Percentiles rank a stretch among this genome's conserved stretches.
Conservation (phyloP, 2,329 filamentous ascomycete genomes). For the Fusarium sp. region DNA sequence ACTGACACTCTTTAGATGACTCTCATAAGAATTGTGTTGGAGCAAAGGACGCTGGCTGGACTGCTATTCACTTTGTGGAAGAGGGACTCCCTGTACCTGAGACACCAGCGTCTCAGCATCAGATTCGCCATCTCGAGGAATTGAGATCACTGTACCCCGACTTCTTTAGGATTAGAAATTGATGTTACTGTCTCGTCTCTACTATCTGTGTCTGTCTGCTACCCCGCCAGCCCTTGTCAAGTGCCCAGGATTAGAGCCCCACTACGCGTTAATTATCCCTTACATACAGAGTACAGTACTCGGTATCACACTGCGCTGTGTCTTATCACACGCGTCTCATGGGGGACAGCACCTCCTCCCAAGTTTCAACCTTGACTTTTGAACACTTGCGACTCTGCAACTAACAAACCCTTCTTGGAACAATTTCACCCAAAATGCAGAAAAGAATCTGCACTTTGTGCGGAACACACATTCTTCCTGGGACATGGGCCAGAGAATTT, state of each 20-base stretch:
- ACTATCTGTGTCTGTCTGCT: neutral
- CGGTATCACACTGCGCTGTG: neutral
- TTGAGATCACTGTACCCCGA: conserved; percentile 80
- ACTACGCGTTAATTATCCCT: neutral
- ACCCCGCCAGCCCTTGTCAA: neutral
- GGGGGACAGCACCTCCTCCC: neutral
- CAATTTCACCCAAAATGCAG: fast-evolving
- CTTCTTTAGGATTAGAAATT: conserved; percentile 72
- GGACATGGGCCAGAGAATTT: conserved; percentile 12
- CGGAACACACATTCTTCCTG: neutral
- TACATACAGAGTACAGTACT: too few species aligned
- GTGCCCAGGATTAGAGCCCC: neutral
- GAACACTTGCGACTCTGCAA: neutral
- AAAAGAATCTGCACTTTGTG: conserved; percentile 1
- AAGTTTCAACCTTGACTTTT: fast-evolving
- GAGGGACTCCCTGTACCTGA: conserved; percentile 71
- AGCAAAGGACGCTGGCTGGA: conserved; percentile 86
- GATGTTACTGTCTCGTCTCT: neutral
- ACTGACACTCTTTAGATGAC: conserved; percentile 69
- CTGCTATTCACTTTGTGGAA: conserved; percentile 84
- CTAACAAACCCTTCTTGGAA: fast-evolving
- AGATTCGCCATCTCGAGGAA: conserved; percentile 81
- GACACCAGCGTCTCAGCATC: conserved; percentile 72
- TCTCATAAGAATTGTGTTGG: conserved; percentile 82
- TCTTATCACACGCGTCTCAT: neutral